Conservation (phyloP, 768 basidiomycete genomes). For the Hericium alpestre region DNA sequence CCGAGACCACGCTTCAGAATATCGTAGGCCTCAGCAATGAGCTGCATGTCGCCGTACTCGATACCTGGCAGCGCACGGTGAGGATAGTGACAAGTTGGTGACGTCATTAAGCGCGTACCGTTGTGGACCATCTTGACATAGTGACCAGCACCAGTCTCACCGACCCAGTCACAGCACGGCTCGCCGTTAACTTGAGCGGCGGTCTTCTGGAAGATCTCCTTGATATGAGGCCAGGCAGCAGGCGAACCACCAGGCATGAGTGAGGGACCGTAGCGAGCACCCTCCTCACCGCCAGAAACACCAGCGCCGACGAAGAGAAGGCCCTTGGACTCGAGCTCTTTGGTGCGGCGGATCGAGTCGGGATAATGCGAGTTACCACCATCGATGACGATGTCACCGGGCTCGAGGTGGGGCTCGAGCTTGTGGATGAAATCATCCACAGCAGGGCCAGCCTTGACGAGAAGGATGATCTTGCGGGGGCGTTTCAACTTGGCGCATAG, state of each 20-base stretch:
- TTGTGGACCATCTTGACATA: slow-evolving; percentile 99
- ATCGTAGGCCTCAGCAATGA: slow-evolving; percentile 98
- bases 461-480: slow-evolving; percentile 94
- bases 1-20: slow-evolving; percentile 96
- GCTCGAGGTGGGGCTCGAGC: slow-evolving; percentile 81
- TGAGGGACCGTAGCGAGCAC: slow-evolving; percentile 92
- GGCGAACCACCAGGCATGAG: slow-evolving; percentile 97
- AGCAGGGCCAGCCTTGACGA: slow-evolving; percentile 95
- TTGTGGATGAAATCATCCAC: slow-evolving; percentile 93
- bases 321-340: slow-evolving; percentile 90
- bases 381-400: slow-evolving; percentile 98
- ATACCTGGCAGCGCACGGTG: slow-evolving; percentile 52
- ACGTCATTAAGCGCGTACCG: slow-evolving; percentile 33
- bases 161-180: slow-evolving; percentile 99
- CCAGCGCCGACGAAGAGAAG: slow-evolving; percentile 96
- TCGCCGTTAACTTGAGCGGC: slow-evolving; percentile 90
- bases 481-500: slow-evolving; percentile 85
- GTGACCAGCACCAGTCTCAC: slow-evolving; percentile 89
- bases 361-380: slow-evolving; percentile 99
- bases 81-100: slow-evolving; percentile 2
- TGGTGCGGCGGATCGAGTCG: slow-evolving; percentile 88
- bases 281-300: slow-evolving; percentile 99
- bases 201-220: slow-evolving; percentile 97
- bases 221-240: slow-evolving; percentile 93
- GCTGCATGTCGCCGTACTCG: slow-evolving; percentile 99